Evolutionary conservation across 2,329 filamentous ascomycete genomes (phyloP).

Genomic region (Cladosporium austrohemisphaericum): DNA sequence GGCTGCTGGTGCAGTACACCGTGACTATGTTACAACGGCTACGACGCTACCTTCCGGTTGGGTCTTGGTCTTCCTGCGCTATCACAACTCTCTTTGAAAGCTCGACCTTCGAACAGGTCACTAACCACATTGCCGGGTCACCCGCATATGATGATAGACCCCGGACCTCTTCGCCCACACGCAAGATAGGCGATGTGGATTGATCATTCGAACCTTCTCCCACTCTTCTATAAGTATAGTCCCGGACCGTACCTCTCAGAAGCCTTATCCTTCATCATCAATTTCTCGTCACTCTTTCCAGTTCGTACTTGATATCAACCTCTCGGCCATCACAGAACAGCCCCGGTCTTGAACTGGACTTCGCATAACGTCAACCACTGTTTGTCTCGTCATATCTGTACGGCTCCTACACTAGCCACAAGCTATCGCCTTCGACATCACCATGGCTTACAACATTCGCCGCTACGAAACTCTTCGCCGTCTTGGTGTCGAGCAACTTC

Average conservation of each 20-base stretch:
- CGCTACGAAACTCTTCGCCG: constrained; percentile 24
- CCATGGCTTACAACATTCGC: constrained; percentile 28
- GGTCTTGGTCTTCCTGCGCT: constrained; percentile 1
- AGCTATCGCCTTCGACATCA: not conserved
- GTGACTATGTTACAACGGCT: constrained; percentile 4
- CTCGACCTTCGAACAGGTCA: constrained; percentile 11
- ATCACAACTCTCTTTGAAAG: constrained; percentile 6
- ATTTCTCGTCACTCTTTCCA: no score
- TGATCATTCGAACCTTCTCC: not conserved
- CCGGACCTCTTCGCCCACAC: not conserved
- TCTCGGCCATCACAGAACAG: no score
- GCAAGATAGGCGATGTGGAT: not conserved
- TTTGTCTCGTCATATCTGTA: no score
- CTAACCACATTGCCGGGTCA: constrained; percentile 11
- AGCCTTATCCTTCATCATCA: not conserved
- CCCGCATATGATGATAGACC: constrained; percentile 4
- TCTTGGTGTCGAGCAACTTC: constrained; percentile 31
- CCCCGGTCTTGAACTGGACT: no score
- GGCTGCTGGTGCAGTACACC: constrained; percentile 2
- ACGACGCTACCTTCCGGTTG: constrained; percentile 7
- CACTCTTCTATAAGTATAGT: not conserved
- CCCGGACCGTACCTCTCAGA: not conserved
- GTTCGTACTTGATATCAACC: no score
- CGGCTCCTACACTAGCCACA: no score
- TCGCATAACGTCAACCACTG: no score